These are phyloP conservation scores for Raphanus sativus DNA, from an alignment of 345 rosid species.

Conservation along the genomic window DNA sequence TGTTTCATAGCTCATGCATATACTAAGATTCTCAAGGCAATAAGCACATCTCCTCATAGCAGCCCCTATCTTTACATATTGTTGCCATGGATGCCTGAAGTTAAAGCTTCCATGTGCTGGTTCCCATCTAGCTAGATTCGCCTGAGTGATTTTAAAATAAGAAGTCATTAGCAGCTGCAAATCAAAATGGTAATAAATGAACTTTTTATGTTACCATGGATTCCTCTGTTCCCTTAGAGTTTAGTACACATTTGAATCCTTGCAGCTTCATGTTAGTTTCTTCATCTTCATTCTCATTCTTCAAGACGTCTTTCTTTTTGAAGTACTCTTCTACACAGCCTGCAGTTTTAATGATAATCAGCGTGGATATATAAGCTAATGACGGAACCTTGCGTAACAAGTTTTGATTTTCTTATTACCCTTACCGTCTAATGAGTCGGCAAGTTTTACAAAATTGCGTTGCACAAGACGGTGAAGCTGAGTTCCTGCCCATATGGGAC, in stretches of 20 bases:
- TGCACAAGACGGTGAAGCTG: slow-evolving; percentile 65
- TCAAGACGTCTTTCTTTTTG: slow-evolving; percentile 29
- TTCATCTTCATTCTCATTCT: slow-evolving; percentile 27
- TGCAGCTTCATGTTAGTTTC: slow-evolving; percentile 39
- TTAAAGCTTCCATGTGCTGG: slow-evolving; percentile 71
- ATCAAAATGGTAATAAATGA: background rate
- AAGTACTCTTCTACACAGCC: slow-evolving; percentile 56
- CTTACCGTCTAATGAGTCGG: slow-evolving; percentile 64
- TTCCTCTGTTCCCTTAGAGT: slow-evolving; percentile 76
- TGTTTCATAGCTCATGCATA: slow-evolving; percentile 45
- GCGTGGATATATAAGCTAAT: background rate
- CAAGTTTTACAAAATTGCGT: slow-evolving; percentile 60
- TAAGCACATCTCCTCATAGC: slow-evolving; percentile 64
- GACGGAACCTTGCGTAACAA: background rate
- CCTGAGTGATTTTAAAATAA: slow-evolving; percentile 35
- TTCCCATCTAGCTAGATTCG: slow-evolving; percentile 76
- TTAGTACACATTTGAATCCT: slow-evolving; percentile 62
- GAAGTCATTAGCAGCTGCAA: background rate
- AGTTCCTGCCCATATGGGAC: slow-evolving; percentile 75
- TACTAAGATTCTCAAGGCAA: slow-evolving; percentile 58
- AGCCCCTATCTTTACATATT: slow-evolving; percentile 66
- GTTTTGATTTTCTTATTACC: background rate
- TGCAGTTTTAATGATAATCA: slow-evolving; percentile 35
- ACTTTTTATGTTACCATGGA: slow-evolving; percentile 44
- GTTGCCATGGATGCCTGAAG: slow-evolving; percentile 80